Evolutionary conservation across 257 asterid species (phyloP).

Genomic region (Capsicum baccatum): DNA sequence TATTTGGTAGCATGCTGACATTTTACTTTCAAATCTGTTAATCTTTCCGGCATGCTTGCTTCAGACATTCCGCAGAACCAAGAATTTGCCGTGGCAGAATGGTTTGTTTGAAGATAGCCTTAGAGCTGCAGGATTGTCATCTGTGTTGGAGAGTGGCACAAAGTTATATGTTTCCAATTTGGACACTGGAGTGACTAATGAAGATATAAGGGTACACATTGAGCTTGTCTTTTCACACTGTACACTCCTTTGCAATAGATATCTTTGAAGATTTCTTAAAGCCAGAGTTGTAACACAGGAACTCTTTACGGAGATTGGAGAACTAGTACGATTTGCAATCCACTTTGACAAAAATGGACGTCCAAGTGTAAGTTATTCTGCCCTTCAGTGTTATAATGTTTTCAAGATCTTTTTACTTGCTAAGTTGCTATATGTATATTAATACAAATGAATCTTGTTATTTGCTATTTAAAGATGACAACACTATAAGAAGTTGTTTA

Average conservation of each 20-base stretch:
- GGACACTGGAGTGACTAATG: conserved; percentile 77
- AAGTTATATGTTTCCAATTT: conserved; percentile 69
- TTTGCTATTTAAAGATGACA: background rate
- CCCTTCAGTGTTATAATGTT: background rate
- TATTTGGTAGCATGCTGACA: conserved; percentile 63
- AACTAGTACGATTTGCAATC: conserved; percentile 73
- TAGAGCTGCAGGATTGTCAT: conserved; percentile 81
- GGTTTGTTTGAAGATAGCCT: conserved; percentile 86
- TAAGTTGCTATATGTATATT: background rate
- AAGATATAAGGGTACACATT: conserved; percentile 92
- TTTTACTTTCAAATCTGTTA: conserved; percentile 59
- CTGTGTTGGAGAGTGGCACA: conserved; percentile 74
- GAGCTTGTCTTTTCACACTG: conserved; percentile 39
- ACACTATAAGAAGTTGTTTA: background rate
- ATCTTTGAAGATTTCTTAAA: conserved; percentile 50
- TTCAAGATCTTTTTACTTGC: background rate
- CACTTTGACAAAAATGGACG: conserved; percentile 90
- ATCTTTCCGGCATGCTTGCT: conserved; percentile 73
- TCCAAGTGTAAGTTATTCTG: conserved; percentile 71
- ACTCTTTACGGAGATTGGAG: conserved; percentile 87
- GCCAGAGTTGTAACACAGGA: conserved; percentile 66
- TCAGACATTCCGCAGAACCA: conserved; percentile 88
- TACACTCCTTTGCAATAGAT: conserved; percentile 41
- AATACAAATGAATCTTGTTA: background rate
- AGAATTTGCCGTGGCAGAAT: conserved; percentile 84